A percentile compares a stretch with the other conserved stretches of the same genome.
Conservation (phyloP, 164 flowering plant genomes). For the Magnolia officinalis region DNA sequence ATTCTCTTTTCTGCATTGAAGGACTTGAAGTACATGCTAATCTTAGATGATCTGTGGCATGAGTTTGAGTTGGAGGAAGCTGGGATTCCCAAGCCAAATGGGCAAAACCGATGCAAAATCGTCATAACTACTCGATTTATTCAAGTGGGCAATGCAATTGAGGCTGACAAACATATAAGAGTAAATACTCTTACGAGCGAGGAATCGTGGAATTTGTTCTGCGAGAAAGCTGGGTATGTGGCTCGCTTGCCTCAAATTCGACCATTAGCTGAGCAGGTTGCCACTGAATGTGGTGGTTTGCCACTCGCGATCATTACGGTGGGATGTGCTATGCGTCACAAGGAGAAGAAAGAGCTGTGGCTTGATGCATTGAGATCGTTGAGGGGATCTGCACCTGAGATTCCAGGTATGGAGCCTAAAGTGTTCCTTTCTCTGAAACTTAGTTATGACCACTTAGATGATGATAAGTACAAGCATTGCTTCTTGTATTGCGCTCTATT, state of each 20-base stretch:
- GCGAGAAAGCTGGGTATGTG: neutral
- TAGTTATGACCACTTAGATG: conserved; percentile 4
- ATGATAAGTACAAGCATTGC: neutral
- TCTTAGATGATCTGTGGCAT: conserved; percentile 10
- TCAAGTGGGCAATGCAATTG: neutral
- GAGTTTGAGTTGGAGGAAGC: neutral
- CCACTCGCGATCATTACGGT: conserved; percentile 5
- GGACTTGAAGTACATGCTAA: neutral
- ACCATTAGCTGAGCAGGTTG: neutral
- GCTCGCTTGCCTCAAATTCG: neutral
- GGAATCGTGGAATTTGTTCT: conserved; percentile 1
- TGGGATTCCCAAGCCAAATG: conserved; percentile 1
- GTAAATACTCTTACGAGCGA: neutral
- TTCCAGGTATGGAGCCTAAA: conserved; percentile 8
- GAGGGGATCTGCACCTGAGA: neutral
- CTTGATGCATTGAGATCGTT: conserved; percentile 4
- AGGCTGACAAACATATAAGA: neutral
- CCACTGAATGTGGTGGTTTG: conserved; percentile 3
- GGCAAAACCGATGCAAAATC: neutral
- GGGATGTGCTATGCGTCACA: conserved; percentile 2
- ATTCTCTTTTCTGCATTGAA: neutral
- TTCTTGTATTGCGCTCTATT: conserved; percentile 12
- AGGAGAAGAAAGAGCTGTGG: conserved; percentile 3
- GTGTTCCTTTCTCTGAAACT: conserved; percentile 5
- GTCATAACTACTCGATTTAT: neutral